Base-by-base conservation (phyloP, 176 grass and related monocot genomes). In the Lolium perenne region DNA sequence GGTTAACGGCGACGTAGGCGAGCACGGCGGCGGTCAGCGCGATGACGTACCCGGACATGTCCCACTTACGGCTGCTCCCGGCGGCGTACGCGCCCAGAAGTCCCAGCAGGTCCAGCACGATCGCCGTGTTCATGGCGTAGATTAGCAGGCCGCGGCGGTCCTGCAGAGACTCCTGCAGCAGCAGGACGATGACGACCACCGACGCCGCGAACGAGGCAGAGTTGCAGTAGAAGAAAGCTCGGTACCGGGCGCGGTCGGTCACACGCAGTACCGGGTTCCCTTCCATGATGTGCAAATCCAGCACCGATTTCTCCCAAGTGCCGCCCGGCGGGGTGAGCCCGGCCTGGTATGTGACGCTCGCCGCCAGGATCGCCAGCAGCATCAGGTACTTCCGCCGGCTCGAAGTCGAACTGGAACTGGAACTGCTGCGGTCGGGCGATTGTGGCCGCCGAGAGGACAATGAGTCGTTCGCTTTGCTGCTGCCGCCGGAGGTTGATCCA, bases 31-130 rank as follows among this genome's bases (percentile, higher is more conserved):
- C 77, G 14, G 87, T 75, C 21, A 93, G 21, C 4, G 81, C 64
- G 51, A 90, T 65, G 58, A 93, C 80, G 38, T 79, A 73, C 57
- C 56, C 84, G 7, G 88, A 93, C 9, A 59, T 81, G 15, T 68
- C 21, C 74, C 82, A 53, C 11, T 80, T 21, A 10, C 85, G 65
- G 43, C 67, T 77, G 65, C 88, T 85, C 35, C 91, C 91, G 10
- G 87, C 91, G 3, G 88, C 91, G 40, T 93, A 93, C 15, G 91
- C 85, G 41, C 67, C 81, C 32, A 93, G 82, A 54, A 93, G 86
- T 12, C 91, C 77, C 3, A 90, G 74, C 69, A 93, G 59, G 80
- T 90, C 91, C 16, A 88, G 40, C 61, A 82, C 45, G 10, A 89
- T 89, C 14, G 82, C 77, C 16, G 77, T 85, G 3, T 89, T 71